Evolutionary conservation across 768 basidiomycete species (phyloP).

Genomic region (Tulasnella sp.): DNA sequence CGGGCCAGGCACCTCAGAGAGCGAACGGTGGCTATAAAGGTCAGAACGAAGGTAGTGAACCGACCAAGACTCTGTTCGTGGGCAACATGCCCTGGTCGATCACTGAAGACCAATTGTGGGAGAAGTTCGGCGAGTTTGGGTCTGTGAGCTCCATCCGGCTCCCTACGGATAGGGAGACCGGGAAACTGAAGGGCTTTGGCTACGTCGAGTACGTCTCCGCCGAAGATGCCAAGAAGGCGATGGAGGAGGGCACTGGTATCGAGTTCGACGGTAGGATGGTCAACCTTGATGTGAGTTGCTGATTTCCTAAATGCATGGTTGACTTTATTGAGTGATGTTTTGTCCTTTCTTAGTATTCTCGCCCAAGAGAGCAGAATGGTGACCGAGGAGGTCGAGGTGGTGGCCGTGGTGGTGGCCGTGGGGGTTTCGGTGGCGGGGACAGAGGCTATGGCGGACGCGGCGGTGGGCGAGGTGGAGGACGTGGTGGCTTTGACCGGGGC

Average conservation of each 20-base stretch:
- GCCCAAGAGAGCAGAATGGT: constrained; percentile 54
- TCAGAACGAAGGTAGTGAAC: constrained; percentile 36
- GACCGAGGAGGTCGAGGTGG: constrained; percentile 31
- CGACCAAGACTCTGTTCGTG: constrained; percentile 38
- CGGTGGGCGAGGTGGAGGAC: constrained; percentile 22
- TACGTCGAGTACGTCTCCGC: constrained; percentile 89
- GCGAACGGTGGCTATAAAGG: constrained; percentile 61
- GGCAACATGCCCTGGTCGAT: constrained; percentile 79
- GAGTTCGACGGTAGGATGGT: constrained; percentile 75
- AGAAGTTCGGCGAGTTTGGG: constrained; percentile 80
- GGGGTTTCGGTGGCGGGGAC: constrained; percentile 27
- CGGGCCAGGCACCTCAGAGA: constrained; percentile 48
- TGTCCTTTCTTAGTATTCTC: constrained; percentile 41
- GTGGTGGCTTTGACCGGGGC: constrained; percentile 33
- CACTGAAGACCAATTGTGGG: constrained; percentile 79
- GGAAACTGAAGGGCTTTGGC: constrained; percentile 87
- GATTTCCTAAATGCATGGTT: neutral
- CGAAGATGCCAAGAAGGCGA: constrained; percentile 71
- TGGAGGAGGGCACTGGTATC: constrained; percentile 51
- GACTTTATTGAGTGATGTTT: constrained; percentile 21
- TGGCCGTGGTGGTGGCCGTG: constrained; percentile 29
- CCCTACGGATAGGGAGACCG: constrained; percentile 87
- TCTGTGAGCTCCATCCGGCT: constrained; percentile 77
- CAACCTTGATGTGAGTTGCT: constrained; percentile 55
- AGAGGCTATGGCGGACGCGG: constrained; percentile 31